These are phyloP conservation scores for Choiromyces venosus DNA, from an alignment of 495 filamentous ascomycete species.

Conservation along the genomic window DNA sequence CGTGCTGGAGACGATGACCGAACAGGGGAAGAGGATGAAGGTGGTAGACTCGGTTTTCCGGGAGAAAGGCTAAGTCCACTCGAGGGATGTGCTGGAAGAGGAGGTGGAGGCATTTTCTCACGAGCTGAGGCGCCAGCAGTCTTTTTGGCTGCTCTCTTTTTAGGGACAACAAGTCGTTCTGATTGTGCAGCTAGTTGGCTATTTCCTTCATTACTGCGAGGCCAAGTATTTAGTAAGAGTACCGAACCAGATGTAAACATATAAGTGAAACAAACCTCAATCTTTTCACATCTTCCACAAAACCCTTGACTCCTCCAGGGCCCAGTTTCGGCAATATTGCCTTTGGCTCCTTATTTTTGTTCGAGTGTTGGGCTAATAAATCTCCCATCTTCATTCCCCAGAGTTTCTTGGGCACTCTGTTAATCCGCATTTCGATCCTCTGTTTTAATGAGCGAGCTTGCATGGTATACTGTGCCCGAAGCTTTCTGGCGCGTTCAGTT, in stretches of 20 bases:
- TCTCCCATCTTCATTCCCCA: constrained; percentile 81
- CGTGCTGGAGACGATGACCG: constrained; percentile 12
- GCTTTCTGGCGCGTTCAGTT: constrained; percentile 82
- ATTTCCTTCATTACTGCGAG: constrained; percentile 29
- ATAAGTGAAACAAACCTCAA: constrained; percentile 28
- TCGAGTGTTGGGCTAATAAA: constrained; percentile 47
- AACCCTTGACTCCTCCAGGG: constrained; percentile 21
- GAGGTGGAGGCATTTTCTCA: constrained; percentile 40
- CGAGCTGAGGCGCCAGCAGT: constrained; percentile 21
- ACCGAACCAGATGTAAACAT: background rate
- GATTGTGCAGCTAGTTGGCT: constrained; percentile 27
- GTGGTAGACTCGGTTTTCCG: constrained; percentile 30
- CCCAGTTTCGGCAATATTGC: constrained; percentile 20
- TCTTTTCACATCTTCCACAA: constrained; percentile 39
- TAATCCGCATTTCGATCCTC: constrained; percentile 89
- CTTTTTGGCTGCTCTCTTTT: constrained; percentile 30
- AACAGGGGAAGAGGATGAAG: constrained; percentile 18
- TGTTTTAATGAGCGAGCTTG: constrained; percentile 77
- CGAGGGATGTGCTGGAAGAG: constrained; percentile 26
- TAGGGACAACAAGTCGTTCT: constrained; percentile 23
- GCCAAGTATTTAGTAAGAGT: constrained; percentile 20
- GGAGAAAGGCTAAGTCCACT: constrained; percentile 22
- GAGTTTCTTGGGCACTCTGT: constrained; percentile 76
- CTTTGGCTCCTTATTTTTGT: background rate
- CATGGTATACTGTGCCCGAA: constrained; percentile 82